Conservation (phyloP, 345 rosid genomes). For the Salix suchowensis region DNA sequence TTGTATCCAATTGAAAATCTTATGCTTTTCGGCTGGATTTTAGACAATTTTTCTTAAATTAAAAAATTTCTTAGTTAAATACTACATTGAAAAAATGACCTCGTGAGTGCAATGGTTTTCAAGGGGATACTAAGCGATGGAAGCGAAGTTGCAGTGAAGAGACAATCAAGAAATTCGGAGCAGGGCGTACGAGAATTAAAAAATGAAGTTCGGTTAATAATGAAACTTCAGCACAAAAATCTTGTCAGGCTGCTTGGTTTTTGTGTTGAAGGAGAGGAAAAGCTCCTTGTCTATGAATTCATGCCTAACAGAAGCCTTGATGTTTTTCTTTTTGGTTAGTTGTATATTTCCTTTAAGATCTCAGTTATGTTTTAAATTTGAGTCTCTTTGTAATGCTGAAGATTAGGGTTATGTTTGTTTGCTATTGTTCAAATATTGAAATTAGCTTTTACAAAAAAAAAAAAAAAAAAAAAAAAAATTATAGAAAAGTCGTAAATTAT, state of each 20-base stretch:
- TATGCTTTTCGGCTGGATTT: too few relatives aligned
- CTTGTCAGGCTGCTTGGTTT: constrained; percentile 52
- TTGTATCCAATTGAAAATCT: too few relatives aligned
- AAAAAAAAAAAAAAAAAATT: too few relatives aligned
- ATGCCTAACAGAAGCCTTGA: constrained; percentile 53
- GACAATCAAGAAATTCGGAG: constrained; percentile 22
- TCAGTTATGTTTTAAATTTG: background rate
- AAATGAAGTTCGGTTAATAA: constrained; percentile 37
- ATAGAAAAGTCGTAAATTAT: too few relatives aligned
- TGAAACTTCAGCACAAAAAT: constrained; percentile 50
- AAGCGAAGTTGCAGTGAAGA: constrained; percentile 47
- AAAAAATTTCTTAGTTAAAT: too few relatives aligned
- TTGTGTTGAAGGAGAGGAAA: constrained; percentile 32
- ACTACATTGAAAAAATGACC: too few relatives aligned
- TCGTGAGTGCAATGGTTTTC: background rate
- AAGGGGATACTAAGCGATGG: constrained; percentile 48
- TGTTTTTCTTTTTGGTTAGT: constrained; percentile 36
- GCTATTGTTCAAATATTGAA: too few relatives aligned
- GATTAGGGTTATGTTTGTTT: too few relatives aligned
- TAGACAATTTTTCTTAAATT: too few relatives aligned
- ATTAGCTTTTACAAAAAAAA: too few relatives aligned
- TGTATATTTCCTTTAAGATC: background rate
- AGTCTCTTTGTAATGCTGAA: too few relatives aligned
- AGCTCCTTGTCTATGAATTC: constrained; percentile 49
- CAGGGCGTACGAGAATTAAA: constrained; percentile 33